Conservation (phyloP, 2,329 filamentous ascomycete species). For the Hirsutella rhossiliensis region DNA sequence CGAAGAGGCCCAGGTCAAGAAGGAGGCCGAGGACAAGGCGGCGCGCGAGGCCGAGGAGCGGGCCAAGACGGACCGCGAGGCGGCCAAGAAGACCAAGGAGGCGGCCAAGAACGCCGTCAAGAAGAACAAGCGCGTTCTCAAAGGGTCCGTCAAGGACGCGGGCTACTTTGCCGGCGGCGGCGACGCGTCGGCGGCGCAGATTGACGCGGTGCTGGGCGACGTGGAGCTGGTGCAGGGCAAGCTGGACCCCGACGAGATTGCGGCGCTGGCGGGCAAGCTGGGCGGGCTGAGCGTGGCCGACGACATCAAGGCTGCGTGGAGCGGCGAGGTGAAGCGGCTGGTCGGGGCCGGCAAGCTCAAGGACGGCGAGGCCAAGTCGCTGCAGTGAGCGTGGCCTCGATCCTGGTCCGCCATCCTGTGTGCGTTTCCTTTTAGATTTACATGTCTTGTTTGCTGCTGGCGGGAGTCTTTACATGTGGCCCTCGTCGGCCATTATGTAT, state of each 20-base stretch:
- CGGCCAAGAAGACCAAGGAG: constrained; percentile 93
- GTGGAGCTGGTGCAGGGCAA: constrained; percentile 80
- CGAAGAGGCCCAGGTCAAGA: constrained; percentile 74
- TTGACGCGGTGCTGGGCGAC: constrained; percentile 74
- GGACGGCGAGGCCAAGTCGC: constrained; percentile 64
- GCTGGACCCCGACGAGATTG: constrained; percentile 85
- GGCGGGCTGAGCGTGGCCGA: constrained; percentile 64
- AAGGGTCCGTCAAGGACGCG: constrained; percentile 87
- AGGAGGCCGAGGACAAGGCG: constrained; percentile 70
- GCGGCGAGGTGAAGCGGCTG: constrained; percentile 64
- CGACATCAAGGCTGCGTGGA: constrained; percentile 79
- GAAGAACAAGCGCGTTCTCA: constrained; percentile 99
- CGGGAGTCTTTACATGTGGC: too few species aligned
- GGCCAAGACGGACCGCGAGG: constrained; percentile 73
- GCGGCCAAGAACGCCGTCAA: constrained; percentile 97
- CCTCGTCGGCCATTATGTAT: too few species aligned
- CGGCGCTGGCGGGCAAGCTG: constrained; percentile 68
- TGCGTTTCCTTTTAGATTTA: too few species aligned
- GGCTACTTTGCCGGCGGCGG: constrained; percentile 81
- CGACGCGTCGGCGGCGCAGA: constrained; percentile 60
- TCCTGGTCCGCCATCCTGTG: neutral
- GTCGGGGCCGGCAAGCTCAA: constrained; percentile 76
- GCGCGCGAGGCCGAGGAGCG: constrained; percentile 76
- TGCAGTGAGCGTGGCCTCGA: constrained; percentile 18
- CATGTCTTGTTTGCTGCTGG: too few species aligned